These are phyloP conservation scores for Lojkania enalia DNA, from an alignment of 2,329 filamentous ascomycete genomes.

Conservation along the genomic window DNA sequence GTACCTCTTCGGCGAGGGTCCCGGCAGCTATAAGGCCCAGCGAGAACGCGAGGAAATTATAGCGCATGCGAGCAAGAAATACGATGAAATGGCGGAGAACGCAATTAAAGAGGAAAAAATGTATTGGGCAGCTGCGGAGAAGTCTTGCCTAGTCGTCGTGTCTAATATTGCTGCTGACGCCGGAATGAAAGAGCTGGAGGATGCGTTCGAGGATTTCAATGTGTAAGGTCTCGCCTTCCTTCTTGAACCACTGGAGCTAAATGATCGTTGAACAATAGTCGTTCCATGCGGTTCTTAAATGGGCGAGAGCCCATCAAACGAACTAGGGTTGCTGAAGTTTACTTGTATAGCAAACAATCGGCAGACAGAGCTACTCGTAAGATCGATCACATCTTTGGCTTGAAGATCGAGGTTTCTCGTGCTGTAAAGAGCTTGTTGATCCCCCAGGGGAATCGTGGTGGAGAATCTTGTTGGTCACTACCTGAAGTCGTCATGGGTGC, in stretches of 20 bases:
- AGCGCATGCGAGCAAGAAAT: slow-evolving; percentile 11
- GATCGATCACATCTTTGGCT: slow-evolving; percentile 22
- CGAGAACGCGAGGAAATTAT: slow-evolving; percentile 15
- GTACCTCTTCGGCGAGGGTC: slow-evolving; percentile 16
- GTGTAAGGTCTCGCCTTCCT: slow-evolving; percentile 26
- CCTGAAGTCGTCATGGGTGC: no score
- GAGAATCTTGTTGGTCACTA: no score
- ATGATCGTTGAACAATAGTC: no score
- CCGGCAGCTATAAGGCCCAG: slow-evolving; percentile 11
- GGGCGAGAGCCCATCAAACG: not conserved
- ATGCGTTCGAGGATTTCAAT: slow-evolving; percentile 18
- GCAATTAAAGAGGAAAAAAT: slow-evolving; percentile 15
- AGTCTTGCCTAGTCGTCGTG: slow-evolving; percentile 23
- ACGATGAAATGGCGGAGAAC: slow-evolving; percentile 9
- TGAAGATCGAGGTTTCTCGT: slow-evolving; percentile 18
- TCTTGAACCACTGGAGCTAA: no score
- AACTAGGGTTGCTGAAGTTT: slow-evolving; percentile 27
- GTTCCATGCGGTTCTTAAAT: slow-evolving; percentile 12
- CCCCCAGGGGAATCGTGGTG: no score
- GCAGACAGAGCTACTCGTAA: slow-evolving; percentile 20
- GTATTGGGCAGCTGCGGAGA: slow-evolving; percentile 6
- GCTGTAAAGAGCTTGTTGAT: slow-evolving; percentile 10
- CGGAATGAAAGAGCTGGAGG: slow-evolving; percentile 18
- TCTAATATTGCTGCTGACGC: slow-evolving; percentile 33
- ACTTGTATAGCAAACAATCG: slow-evolving; percentile 20